A percentile compares a stretch with the other conserved stretches of the same genome.
phyloP scores from a whole-genome alignment of 2,329 filamentous ascomycete species.

The Ophiocordyceps australis region DNA sequence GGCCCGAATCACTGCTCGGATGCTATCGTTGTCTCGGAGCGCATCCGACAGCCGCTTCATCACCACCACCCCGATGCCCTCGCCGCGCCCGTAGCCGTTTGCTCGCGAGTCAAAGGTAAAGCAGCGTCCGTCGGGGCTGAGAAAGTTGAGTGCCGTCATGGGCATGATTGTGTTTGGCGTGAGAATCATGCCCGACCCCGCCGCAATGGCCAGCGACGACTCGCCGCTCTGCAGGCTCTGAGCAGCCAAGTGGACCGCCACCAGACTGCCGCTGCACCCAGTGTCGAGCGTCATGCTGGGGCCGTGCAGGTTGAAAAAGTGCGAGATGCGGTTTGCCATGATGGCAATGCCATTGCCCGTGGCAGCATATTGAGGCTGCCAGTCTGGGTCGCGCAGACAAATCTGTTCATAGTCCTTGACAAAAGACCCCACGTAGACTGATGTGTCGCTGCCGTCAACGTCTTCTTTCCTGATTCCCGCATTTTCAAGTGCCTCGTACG shows the following conservation, averaged over 20 bases:
- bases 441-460: constrained; percentile 22
- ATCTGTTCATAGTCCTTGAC: constrained; percentile 33
- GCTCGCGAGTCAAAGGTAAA: constrained; percentile 39
- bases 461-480: constrained; percentile 24
- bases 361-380: constrained; percentile 29
- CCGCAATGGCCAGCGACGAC: constrained; percentile 24
- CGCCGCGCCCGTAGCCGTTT: constrained; percentile 46
- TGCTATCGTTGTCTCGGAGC: constrained; percentile 36
- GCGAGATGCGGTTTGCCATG: constrained; percentile 35
- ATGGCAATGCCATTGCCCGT: constrained; percentile 34
- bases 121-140: constrained; percentile 30
- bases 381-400: constrained; percentile 28
- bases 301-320: constrained; percentile 34
- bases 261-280: constrained; percentile 36
- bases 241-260: constrained; percentile 33
- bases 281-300: constrained; percentile 40
- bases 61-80: constrained; percentile 40
- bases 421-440: constrained; percentile 31
- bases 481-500: constrained; percentile 31
- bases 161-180: constrained; percentile 36
- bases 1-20: constrained; percentile 35
- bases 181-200: constrained; percentile 32
- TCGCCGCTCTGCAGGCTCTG: constrained; percentile 28
- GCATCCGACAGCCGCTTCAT: constrained; percentile 41
- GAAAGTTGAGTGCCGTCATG: constrained; percentile 34